phyloP scores from a whole-genome alignment of 2,329 filamentous ascomycete genomes.

The Diaporthe vexans region DNA sequence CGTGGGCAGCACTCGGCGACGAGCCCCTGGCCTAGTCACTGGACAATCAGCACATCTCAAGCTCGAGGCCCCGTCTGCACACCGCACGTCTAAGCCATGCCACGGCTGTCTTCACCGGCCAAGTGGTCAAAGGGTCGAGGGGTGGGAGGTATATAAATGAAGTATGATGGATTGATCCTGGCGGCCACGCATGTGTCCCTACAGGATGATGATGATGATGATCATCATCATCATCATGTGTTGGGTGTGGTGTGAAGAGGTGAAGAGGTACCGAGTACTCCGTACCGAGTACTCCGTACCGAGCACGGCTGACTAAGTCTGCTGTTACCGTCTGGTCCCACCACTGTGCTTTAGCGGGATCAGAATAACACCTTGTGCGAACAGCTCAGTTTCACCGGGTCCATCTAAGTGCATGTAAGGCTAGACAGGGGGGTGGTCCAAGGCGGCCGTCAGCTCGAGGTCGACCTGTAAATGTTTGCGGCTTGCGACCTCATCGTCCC shows the following conservation, averaged over 20 bases:
- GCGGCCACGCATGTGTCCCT: not conserved
- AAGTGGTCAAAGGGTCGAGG: too few relatives aligned
- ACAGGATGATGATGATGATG: not conserved
- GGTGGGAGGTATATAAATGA: too few relatives aligned
- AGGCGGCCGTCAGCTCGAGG: conserved; percentile 21
- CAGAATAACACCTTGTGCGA: conserved; percentile 13
- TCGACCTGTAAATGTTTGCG: conserved; percentile 35
- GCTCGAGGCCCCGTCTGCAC: not conserved
- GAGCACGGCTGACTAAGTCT: conserved; percentile 6
- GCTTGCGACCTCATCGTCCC: conserved; percentile 22
- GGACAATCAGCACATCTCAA: not conserved
- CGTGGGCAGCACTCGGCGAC: not conserved
- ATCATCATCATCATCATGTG: too few relatives aligned
- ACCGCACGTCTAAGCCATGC: too few relatives aligned
- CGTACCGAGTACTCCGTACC: too few relatives aligned
- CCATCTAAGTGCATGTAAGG: conserved; percentile 24
- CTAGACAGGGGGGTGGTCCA: not conserved
- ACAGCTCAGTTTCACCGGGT: conserved; percentile 29
- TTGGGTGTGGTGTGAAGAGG: not conserved
- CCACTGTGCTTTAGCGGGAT: not conserved
- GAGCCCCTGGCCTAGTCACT: not conserved
- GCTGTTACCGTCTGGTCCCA: not conserved
- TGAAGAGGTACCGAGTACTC: not conserved
- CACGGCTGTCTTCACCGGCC: too few relatives aligned
- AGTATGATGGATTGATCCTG: not conserved